Percentiles rank a stretch among this genome's conserved stretches.
phyloP scores from a whole-genome alignment of 768 basidiomycete genomes.

The Leccinum broughii region DNA sequence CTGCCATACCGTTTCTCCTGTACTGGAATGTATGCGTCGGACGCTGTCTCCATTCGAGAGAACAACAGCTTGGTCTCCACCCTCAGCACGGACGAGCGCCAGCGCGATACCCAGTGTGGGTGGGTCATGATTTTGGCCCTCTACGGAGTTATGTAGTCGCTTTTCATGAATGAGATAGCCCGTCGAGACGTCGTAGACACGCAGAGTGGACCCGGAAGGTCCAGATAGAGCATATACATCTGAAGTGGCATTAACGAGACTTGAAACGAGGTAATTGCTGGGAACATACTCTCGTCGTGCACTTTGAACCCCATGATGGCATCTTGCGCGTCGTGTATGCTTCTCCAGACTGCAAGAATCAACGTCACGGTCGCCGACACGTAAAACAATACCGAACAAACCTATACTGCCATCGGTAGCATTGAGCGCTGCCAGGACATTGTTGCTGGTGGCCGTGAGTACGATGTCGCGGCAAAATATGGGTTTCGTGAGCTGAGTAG shows the following conservation, averaged over 20 bases:
- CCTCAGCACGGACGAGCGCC: conserved; percentile 34
- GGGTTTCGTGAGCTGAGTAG: conserved; percentile 54
- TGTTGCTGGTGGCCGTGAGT: conserved; percentile 66
- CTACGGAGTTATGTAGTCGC: conserved; percentile 48
- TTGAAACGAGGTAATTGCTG: not conserved
- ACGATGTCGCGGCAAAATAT: conserved; percentile 60
- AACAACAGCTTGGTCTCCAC: conserved; percentile 37
- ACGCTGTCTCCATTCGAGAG: conserved; percentile 63
- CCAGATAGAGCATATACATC: conserved; percentile 78
- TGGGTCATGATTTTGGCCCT: conserved; percentile 51
- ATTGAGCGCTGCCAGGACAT: conserved; percentile 76
- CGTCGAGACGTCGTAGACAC: conserved; percentile 61
- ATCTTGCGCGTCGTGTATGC: conserved; percentile 71
- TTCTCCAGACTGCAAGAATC: conserved; percentile 67
- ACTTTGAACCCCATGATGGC: conserved; percentile 63
- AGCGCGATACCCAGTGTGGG: conserved; percentile 56
- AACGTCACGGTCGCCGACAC: conserved; percentile 4
- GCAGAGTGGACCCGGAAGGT: conserved; percentile 64
- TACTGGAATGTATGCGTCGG: conserved; percentile 45
- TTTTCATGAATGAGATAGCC: conserved; percentile 71
- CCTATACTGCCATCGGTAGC: conserved; percentile 69
- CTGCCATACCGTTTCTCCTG: conserved; percentile 63
- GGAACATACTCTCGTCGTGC: conserved; percentile 53
- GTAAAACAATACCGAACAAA: conserved; percentile 30
- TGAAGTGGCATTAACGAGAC: conserved; percentile 27